phyloP scores from a whole-genome alignment of 345 rosid species.

The Salix purpurea region DNA sequence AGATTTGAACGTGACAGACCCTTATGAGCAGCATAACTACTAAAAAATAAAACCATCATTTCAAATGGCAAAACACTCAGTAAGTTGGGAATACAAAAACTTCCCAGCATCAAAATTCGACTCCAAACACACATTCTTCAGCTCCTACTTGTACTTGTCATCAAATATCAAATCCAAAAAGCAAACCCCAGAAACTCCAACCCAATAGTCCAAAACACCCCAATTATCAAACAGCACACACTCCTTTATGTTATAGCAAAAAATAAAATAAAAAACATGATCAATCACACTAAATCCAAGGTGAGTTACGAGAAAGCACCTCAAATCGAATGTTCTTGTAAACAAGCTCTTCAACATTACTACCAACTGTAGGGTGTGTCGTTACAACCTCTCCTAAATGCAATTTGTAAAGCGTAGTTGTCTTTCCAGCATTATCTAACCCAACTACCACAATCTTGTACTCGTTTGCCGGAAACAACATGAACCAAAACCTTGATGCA shows the following conservation, averaged over 20 bases:
- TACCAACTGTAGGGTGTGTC: constrained; percentile 93
- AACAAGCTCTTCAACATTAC: constrained; percentile 94
- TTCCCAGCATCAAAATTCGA: background rate
- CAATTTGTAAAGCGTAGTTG: constrained; percentile 91
- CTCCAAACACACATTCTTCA: background rate
- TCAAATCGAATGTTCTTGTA: constrained; percentile 93
- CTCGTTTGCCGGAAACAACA: constrained; percentile 94
- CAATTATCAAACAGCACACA: background rate
- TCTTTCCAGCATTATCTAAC: constrained; percentile 95
- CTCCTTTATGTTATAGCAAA: background rate
- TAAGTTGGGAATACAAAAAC: background rate
- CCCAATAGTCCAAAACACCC: background rate
- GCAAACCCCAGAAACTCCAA: background rate
- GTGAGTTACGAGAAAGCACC: constrained; percentile 30
- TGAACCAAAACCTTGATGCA: constrained; percentile 85
- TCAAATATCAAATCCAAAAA: background rate
- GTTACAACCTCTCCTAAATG: constrained; percentile 95
- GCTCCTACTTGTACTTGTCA: background rate
- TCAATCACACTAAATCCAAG: background rate
- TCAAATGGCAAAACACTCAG: background rate
- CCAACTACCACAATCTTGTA: constrained; percentile 97
- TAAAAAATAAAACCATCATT: background rate
- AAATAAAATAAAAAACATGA: no score
- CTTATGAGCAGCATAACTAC: background rate
- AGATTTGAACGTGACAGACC: background rate